Base-by-base conservation (phyloP, 768 basidiomycete genomes). In the Ramaria rubella region DNA sequence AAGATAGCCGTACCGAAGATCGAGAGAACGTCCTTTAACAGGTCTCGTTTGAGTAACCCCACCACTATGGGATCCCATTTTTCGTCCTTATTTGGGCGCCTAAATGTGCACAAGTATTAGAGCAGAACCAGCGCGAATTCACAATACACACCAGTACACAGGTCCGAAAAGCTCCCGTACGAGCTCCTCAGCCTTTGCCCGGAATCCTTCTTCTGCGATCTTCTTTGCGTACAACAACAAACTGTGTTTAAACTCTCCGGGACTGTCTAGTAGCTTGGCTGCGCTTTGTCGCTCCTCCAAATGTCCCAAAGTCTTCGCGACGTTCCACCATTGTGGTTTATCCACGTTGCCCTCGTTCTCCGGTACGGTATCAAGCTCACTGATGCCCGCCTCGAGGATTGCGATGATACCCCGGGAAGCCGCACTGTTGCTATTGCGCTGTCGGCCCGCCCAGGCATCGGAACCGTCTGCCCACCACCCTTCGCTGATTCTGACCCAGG, bases 131-230 rank as follows among this genome's bases (percentile, higher is more conserved):
- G 34, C 23, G 34, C 23, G 9, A 40, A 9, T 26, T 8, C 19
- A 17, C 6, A 40, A 29, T 1, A 79, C 88, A 58, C 65, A 94
- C 94, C 85, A 87, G 70, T 90, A 95, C 36, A 94, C 73, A 0
- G 94, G 94, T 15, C 94, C 94, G 63, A 88, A 84, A 52, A 98
- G 75, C 60, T 97, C 96, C 69, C 81, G 86, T 49, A 95, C 80
- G 55, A 99, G 69, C 68, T 98, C 95, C 68, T 96, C 94, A 17
- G 84, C 94, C 68, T 94, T 93, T 34, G 75, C 86, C 59, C 81
- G 75, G 68, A 92, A 93, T 0, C 88, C 93, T 67, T 95, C 93
- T 60, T 96, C 90, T 33, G 87, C 91, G 40, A 98, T 75, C 71
- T 82, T 85, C 74, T 81, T 87, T 34, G 91, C 86, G 67, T 96